phyloP scores from a whole-genome alignment of 768 basidiomycete species.

The Agaricus sinodeliciosus region DNA sequence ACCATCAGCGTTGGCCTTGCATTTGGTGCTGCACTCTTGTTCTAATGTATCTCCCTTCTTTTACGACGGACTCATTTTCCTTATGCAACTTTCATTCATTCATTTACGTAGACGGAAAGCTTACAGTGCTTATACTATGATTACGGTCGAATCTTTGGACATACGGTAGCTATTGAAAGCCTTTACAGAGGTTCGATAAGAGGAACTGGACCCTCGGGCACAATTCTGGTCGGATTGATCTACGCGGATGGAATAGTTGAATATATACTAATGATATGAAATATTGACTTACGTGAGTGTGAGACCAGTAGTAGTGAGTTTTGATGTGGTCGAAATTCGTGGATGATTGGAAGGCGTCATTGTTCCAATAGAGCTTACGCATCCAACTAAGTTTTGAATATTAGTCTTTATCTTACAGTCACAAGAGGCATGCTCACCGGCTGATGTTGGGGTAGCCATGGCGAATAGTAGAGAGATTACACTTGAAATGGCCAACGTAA shows the following conservation, averaged over 20 bases:
- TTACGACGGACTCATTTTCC: not conserved
- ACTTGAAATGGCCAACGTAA: slow-evolving; percentile 92
- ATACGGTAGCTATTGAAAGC: not conserved
- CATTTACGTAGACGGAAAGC: no score
- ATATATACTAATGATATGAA: not conserved
- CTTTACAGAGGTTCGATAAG: slow-evolving; percentile 54
- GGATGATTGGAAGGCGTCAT: slow-evolving; percentile 77
- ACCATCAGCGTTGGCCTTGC: not conserved
- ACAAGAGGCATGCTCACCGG: slow-evolving; percentile 27
- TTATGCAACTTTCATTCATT: no score
- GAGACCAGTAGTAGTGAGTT: slow-evolving; percentile 67
- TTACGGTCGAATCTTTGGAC: not conserved
- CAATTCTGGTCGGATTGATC: slow-evolving; percentile 76
- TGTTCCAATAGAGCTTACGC: slow-evolving; percentile 88
- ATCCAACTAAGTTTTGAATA: slow-evolving; percentile 49
- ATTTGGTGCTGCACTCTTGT: slow-evolving; percentile 1
- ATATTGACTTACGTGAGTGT: slow-evolving; percentile 28
- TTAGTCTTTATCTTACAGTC: not conserved
- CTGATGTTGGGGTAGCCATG: slow-evolving; percentile 83
- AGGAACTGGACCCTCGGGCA: slow-evolving; percentile 70
- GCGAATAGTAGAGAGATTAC: slow-evolving; percentile 82
- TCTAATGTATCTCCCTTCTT: not conserved
- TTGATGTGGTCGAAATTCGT: slow-evolving; percentile 91
- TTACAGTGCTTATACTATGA: not conserved
- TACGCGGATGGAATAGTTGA: slow-evolving; percentile 19